Evolutionary conservation across 768 basidiomycete species (phyloP), one percentile per base, ranked within the genome.

Genomic region (Pisolithus microcarpus): DNA sequence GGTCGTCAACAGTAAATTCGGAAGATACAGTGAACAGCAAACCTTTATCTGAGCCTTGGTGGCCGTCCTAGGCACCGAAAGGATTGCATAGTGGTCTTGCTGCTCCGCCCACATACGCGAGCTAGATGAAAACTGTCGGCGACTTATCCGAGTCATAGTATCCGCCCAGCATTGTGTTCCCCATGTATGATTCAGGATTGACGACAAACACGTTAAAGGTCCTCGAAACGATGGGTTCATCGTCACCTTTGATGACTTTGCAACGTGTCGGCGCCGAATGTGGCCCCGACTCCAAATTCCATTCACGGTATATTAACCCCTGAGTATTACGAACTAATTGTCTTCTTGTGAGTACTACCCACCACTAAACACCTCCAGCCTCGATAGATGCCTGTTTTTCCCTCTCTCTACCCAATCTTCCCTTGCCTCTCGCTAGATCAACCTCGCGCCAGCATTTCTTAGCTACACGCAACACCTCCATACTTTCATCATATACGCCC

Each of bases 401-500:
- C 62, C 69, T 81, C 70, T 89, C 87, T 58, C 85, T 74, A 38
- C 73, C 72, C 43, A 91, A 60, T 57, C 89, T 71, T 3, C 89
- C 89, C 62, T 87, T 90, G 13, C 89, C 88, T 54, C 89, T 70
- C 31, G 81, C 82, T 52, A 71, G 56, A 24, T 90, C 83, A 2
- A 91, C 87, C 36, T 73, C 70, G n/a, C 66, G 65, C 87, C 88
- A 91, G 50, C 68, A 67, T 31, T 52, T 60, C 58, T 65, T 74
- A 23, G 84, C 87, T 55, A 76, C 74, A 5, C 71, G 64, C 7
- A 86, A 70, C 19, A 87, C 59, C 1, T 52, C 56, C 50, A 73
- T 59, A 0, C 49, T 57, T 49, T 72, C 78, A 52, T 84, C 81
- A 55, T 87, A 88, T 23, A 44, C 59, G 18, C 61, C 64, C 31